Evolutionary conservation across 345 rosid genomes (phyloP), one percentile per base, ranked within the genome.

Genomic region (Salix suchowensis): DNA sequence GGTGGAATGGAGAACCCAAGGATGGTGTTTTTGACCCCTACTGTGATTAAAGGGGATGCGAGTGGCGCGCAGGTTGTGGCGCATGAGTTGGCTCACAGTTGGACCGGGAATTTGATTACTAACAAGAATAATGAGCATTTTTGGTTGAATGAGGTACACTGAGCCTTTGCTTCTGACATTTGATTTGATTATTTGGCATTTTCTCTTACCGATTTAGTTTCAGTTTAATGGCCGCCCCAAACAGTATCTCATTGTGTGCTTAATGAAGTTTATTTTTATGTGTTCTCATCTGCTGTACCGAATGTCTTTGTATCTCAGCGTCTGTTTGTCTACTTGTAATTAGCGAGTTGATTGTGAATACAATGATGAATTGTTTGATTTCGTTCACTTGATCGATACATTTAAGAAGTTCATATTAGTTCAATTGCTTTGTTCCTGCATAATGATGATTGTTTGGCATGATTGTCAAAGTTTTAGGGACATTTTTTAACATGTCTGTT

Each of bases 1-100:
- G 96, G 96, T 2, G 98, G 97, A 15, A 95, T 95, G 96, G 96
- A 93, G 91, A 95, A 93, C 73, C 96, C 93, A 1, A 88, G 94
- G 78, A 93, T 89, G 93, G 93, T 88, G 68, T 95, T 95, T 79
- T 62, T 93, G 88, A 93, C 97, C 0, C 98, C 97, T 1, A 93
- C 96, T 5, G 96, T 95, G 52, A 93, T 93, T 64, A 95, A 93
- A 75, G 98, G 98, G 10, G 94, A 93, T 70, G 91, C 91, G 0
- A 84, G 90, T 48, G 97, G 98, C 1, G 98, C 97, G 18, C 94
- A 91, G 82, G 90, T 93, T 23, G 97, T 95, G 39, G 98, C 97
- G 0, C 97, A 93, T 62, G 96, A 93, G 87, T 89, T 95, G 10
- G 98, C 98, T 0, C 97, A 93, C 78, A 95, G 96, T 77, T 93